phyloP scores from a whole-genome alignment of 208 protist genomes.

The Leishmania arabica region DNA sequence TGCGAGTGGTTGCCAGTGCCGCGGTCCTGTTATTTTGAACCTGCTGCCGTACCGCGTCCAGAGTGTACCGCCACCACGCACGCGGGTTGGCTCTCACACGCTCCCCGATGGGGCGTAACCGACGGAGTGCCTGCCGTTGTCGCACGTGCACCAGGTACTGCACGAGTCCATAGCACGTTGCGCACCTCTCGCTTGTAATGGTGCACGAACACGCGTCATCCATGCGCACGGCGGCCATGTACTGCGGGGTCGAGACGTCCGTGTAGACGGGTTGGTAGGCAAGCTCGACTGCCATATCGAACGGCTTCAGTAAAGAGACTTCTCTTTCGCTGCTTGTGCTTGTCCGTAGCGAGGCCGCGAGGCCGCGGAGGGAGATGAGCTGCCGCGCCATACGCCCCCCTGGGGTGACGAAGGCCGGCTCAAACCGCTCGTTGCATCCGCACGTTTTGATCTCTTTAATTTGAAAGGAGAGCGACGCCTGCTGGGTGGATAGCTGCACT shows the following conservation, averaged over 20 bases:
- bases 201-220: constrained; percentile 24
- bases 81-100: constrained; percentile 42
- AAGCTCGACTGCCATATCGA: constrained; percentile 23
- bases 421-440: constrained; percentile 58
- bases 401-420: constrained; percentile 45
- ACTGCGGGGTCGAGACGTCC: constrained; percentile 21
- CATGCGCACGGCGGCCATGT: constrained; percentile 33
- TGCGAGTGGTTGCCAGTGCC: constrained; percentile 8
- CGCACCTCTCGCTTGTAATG: constrained; percentile 29
- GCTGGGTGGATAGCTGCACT: neutral
- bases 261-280: constrained; percentile 33
- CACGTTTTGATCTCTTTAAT: constrained; percentile 50
- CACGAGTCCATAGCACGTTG: constrained; percentile 20
- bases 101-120: constrained; percentile 31
- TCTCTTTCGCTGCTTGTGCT: neutral
- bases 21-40: constrained; percentile 27
- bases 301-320: constrained; percentile 20
- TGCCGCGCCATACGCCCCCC: constrained; percentile 55
- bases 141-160: constrained; percentile 20
- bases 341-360: constrained; percentile 35
- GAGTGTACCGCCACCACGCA: constrained; percentile 71
- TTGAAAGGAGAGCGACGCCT: constrained; percentile 31
- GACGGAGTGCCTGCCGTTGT: constrained; percentile 37
- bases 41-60: constrained; percentile 43
- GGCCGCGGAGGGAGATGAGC: constrained; percentile 47